phyloP scores from a whole-genome alignment of 2,329 filamentous ascomycete species.

The Exserohilum turcica region DNA sequence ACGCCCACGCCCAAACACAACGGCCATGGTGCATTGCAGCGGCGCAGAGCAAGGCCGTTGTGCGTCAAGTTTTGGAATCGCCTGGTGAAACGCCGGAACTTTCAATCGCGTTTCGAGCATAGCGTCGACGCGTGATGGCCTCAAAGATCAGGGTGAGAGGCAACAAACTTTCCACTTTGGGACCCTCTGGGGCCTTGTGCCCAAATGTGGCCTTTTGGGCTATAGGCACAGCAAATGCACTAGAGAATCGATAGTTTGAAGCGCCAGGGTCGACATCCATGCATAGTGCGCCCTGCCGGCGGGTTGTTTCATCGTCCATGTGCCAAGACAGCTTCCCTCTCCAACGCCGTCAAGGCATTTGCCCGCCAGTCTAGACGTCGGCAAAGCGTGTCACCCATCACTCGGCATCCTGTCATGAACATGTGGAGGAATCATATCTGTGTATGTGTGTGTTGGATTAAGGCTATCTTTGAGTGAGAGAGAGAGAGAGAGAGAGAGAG shows the following conservation, averaged over 20 bases:
- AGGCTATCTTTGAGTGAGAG: too few relatives aligned
- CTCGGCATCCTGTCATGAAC: too few relatives aligned
- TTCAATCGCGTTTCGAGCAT: conserved; percentile 11
- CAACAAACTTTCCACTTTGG: conserved; percentile 5
- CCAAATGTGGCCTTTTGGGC: conserved; percentile 5
- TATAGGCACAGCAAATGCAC: neutral
- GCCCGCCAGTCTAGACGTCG: neutral
- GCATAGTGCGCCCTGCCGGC: conserved; percentile 1
- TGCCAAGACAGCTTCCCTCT: conserved; percentile 2
- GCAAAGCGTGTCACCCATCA: too few relatives aligned
- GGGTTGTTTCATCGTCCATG: conserved; percentile 11
- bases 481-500: too few relatives aligned
- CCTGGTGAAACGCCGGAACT: conserved; percentile 15
- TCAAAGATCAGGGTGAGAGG: neutral
- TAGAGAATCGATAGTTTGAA: conserved; percentile 10
- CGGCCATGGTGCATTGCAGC: conserved; percentile 3
- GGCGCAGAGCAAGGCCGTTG: conserved; percentile 11
- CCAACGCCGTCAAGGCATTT: too few relatives aligned
- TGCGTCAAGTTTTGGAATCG: conserved; percentile 12
- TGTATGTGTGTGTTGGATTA: too few relatives aligned
- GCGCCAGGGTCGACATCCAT: neutral
- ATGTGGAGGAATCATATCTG: too few relatives aligned
- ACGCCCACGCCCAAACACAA: conserved; percentile 1
- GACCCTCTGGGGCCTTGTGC: neutral
- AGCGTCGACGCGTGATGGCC: neutral